phyloP scores from a whole-genome alignment of 208 protist species.

The Phytomonas francai region DNA sequence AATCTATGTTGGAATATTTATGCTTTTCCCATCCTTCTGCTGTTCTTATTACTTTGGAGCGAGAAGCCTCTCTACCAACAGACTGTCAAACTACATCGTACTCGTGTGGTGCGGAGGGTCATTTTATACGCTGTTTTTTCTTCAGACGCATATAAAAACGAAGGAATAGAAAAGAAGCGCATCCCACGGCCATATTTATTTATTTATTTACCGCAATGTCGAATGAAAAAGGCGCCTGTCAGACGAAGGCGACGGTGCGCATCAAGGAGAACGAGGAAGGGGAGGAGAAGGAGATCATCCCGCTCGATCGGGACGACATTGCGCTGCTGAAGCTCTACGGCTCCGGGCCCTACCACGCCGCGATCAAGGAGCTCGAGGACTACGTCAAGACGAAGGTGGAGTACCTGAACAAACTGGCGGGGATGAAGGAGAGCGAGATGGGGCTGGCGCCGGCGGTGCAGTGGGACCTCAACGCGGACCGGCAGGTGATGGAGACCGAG shows the following conservation, averaged over 20 bases:
- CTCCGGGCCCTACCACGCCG: slow-evolving; percentile 93
- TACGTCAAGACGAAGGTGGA: slow-evolving; percentile 95
- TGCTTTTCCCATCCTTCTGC: no score
- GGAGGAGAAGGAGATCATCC: slow-evolving; percentile 86
- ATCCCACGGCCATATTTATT: slow-evolving; percentile 7
- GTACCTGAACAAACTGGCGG: slow-evolving; percentile 93
- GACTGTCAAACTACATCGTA: no score
- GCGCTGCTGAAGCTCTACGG: slow-evolving; percentile 98
- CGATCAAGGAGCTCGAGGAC: slow-evolving; percentile 96
- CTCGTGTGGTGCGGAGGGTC: no score
- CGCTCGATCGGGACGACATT: slow-evolving; percentile 98
- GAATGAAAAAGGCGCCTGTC: slow-evolving; percentile 81
- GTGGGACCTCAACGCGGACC: slow-evolving; percentile 99
- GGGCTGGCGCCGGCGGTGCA: slow-evolving; percentile 96
- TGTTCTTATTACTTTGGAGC: no score
- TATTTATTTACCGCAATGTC: slow-evolving; percentile 32
- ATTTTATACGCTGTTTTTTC: not conserved
- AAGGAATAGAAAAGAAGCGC: not conserved
- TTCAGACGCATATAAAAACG: no score
- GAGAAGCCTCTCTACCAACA: no score
- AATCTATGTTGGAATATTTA: no score
- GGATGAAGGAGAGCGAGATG: slow-evolving; percentile 99
- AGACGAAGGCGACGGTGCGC: slow-evolving; percentile 67
- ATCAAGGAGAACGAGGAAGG: slow-evolving; percentile 67
- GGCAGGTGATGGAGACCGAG: slow-evolving; percentile 94